A percentile compares a stretch with the other conserved stretches of the same genome.
Conservation (phyloP, 2,329 filamentous ascomycete species). For the Beauveria australis region DNA sequence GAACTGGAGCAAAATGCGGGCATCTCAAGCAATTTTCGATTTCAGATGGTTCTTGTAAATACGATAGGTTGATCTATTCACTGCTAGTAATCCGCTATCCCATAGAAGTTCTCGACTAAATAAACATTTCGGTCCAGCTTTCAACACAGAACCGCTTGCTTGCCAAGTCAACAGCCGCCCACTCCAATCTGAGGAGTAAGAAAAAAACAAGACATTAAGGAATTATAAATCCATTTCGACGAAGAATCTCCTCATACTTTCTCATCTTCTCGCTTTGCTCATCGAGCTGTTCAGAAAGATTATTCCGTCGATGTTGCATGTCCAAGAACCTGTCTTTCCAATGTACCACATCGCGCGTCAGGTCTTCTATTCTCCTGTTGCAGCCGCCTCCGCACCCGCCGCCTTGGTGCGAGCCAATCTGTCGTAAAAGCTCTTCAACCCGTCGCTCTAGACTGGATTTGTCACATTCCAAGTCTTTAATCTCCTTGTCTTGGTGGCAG, state of each 20-base stretch:
- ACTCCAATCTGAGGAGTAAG: no score
- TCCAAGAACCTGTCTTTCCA: constrained; percentile 26
- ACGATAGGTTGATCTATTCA: no score
- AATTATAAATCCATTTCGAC: constrained; percentile 22
- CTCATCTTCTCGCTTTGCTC: constrained; percentile 24
- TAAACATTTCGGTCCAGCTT: background rate
- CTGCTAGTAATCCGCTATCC: no score
- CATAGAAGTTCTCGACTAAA: no score
- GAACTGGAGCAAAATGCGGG: no score
- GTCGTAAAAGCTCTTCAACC: constrained; percentile 26
- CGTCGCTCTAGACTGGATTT: constrained; percentile 26
- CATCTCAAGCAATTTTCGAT: no score
- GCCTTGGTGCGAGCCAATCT: constrained; percentile 14
- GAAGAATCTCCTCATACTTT: constrained; percentile 27
- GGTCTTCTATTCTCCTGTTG: constrained; percentile 24
- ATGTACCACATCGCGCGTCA: constrained; percentile 25
- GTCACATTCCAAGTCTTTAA: constrained; percentile 26
- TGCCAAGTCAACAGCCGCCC: background rate
- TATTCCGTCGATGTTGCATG: constrained; percentile 24
- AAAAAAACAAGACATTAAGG: background rate
- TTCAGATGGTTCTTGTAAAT: no score
- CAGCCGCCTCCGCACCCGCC: constrained; percentile 18
- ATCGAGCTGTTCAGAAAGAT: constrained; percentile 22
- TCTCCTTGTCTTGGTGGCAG: constrained; percentile 29
- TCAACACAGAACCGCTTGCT: background rate